phyloP scores from a whole-genome alignment of 1,284 basidiomycete species.

The Vanrija pseudolonga region DNA sequence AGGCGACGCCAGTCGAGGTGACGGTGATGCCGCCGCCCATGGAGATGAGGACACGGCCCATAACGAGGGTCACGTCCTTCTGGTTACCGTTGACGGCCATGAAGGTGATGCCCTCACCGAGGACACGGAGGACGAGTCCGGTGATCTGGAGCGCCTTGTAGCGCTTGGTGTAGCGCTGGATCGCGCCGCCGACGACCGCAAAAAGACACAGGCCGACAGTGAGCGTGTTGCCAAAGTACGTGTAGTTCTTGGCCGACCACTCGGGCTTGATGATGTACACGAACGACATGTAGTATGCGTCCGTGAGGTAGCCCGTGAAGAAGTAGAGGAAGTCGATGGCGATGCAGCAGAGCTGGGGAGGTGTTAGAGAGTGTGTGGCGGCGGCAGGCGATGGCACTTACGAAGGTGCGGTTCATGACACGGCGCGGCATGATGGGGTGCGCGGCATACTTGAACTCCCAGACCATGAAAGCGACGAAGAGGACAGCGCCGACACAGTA shows the following conservation, averaged over 20 bases:
- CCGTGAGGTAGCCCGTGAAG: conserved; percentile 39
- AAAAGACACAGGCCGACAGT: conserved; percentile 46
- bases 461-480: conserved; percentile 44
- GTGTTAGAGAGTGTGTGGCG: background rate
- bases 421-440: conserved; percentile 49
- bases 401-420: conserved; percentile 49
- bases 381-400: conserved; percentile 9
- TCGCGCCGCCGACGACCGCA: conserved; percentile 41
- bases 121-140: conserved; percentile 29
- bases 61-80: conserved; percentile 14
- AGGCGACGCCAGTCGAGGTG: conserved; percentile 44
- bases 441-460: conserved; percentile 45
- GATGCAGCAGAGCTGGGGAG: conserved; percentile 22
- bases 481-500: conserved; percentile 45
- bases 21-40: conserved; percentile 45
- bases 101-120: conserved; percentile 31
- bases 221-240: conserved; percentile 31
- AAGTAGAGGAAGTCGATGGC: conserved; percentile 48
- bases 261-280: conserved; percentile 41
- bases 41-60: conserved; percentile 35
- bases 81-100: conserved; percentile 31
- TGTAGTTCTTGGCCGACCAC: conserved; percentile 30
- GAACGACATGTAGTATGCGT: conserved; percentile 41
- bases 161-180: conserved; percentile 48
- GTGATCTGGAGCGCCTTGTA: conserved; percentile 47